phyloP scores from a whole-genome alignment of 441 rosid species.

The Pelargonium cotyledonis region DNA sequence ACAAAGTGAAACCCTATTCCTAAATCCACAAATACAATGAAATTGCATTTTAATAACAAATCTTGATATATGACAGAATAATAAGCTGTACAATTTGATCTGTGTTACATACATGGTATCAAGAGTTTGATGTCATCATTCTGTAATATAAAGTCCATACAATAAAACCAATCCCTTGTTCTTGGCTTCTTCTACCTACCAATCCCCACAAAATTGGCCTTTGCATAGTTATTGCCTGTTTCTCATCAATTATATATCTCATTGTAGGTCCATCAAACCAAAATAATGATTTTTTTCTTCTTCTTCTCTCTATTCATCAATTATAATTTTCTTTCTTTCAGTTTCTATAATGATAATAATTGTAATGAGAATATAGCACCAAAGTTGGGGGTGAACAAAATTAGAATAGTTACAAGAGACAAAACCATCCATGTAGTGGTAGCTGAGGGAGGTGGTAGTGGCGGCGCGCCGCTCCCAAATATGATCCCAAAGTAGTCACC shows the following conservation, averaged over 20 bases:
- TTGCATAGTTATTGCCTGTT: not conserved
- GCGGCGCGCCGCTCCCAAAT: not conserved
- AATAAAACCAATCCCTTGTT: not conserved
- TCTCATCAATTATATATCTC: not conserved
- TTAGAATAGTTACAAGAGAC: not conserved
- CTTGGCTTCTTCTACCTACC: not conserved
- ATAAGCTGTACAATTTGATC: too few relatives aligned
- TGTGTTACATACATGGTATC: too few relatives aligned
- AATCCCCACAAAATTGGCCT: conserved; percentile 1
- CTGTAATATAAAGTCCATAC: not conserved
- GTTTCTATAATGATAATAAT: not conserved
- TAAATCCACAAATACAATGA: too few relatives aligned
- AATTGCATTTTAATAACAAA: too few relatives aligned
- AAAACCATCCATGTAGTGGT: not conserved
- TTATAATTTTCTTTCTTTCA: not conserved
- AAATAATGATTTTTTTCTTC: not conserved
- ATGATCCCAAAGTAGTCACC: not conserved
- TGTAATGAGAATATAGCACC: not conserved
- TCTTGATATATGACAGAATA: too few relatives aligned
- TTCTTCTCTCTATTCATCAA: not conserved
- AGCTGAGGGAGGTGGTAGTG: not conserved
- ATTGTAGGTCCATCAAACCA: not conserved
- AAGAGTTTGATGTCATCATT: not conserved
- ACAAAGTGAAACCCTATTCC: too few relatives aligned
- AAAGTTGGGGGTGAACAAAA: not conserved